Evolutionary conservation across 768 basidiomycete genomes (phyloP).

Genomic region (Russula dissimulans): DNA sequence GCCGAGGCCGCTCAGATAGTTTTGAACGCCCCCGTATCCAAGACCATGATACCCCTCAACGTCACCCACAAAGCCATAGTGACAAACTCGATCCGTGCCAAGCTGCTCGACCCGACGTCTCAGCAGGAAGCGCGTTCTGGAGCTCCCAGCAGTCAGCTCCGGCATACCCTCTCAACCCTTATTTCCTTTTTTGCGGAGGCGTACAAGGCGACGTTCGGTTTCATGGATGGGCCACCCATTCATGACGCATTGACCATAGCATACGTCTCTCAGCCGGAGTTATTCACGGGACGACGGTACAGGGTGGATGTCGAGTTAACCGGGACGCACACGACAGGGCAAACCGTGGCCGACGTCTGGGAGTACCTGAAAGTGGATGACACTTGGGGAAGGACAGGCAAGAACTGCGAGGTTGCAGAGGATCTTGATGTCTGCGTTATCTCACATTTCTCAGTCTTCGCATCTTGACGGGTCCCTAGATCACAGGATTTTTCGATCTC

Average conservation of each 20-base stretch:
- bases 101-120: slow-evolving; percentile 37
- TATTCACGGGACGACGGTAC: slow-evolving; percentile 56
- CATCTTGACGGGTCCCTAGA: slow-evolving; percentile 32
- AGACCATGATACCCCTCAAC: slow-evolving; percentile 76
- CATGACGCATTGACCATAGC: slow-evolving; percentile 81
- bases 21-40: slow-evolving; percentile 57
- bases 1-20: slow-evolving; percentile 82
- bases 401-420: slow-evolving; percentile 68
- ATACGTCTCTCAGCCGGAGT: slow-evolving; percentile 57
- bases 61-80: slow-evolving; percentile 83
- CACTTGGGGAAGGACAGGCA: slow-evolving; percentile 63
- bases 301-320: slow-evolving; percentile 76
- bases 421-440: slow-evolving; percentile 48
- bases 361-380: slow-evolving; percentile 48
- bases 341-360: slow-evolving; percentile 77
- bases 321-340: slow-evolving; percentile 57
- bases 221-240: slow-evolving; percentile 75
- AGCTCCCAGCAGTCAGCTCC: slow-evolving; percentile 39
- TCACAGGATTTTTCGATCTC: slow-evolving; percentile 53
- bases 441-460: not conserved
- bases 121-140: slow-evolving; percentile 15
- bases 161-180: slow-evolving; percentile 66
- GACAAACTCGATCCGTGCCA: slow-evolving; percentile 41
- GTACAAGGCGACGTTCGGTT: slow-evolving; percentile 71
- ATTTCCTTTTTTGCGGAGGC: slow-evolving; percentile 64